phyloP scores from a whole-genome alignment of 768 basidiomycete genomes.

The Tricholoma sp. region DNA sequence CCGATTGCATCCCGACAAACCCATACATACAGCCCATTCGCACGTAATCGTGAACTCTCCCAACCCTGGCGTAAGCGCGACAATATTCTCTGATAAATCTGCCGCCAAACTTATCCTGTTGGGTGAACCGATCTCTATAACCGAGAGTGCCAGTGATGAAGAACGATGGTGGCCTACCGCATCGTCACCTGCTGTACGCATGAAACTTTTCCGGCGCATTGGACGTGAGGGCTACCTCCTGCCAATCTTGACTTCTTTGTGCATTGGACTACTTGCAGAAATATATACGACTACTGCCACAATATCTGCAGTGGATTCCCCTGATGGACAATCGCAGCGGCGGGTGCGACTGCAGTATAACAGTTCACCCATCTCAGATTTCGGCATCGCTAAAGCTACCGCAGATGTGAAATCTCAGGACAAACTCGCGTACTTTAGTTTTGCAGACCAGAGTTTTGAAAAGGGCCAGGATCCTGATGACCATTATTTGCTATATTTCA shows the following conservation, averaged over 20 bases:
- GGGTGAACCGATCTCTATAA: conserved; percentile 16
- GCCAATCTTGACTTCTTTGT: conserved; percentile 21
- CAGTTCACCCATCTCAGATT: conserved; percentile 37
- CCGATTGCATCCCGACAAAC: conserved; percentile 12
- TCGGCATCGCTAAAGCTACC: conserved; percentile 36
- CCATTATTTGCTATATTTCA: conserved; percentile 50
- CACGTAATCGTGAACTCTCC: conserved; percentile 25
- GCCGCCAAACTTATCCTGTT: conserved; percentile 23
- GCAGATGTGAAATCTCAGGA: conserved; percentile 29
- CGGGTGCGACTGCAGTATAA: conserved; percentile 32
- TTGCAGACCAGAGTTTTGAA: conserved; percentile 16
- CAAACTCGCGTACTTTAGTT: conserved; percentile 29
- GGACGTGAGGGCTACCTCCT: conserved; percentile 24
- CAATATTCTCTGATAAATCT: conserved; percentile 20
- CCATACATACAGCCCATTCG: conserved; percentile 17
- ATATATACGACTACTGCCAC: conserved; percentile 31
- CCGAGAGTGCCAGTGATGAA: not conserved
- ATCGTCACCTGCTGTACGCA: conserved; percentile 13
- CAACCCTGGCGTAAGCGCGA: conserved; percentile 11
- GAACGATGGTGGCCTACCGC: conserved; percentile 26
- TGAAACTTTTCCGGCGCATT: conserved; percentile 23
- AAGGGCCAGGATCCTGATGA: conserved; percentile 38
- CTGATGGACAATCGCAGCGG: conserved; percentile 1
- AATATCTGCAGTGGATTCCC: conserved; percentile 9
- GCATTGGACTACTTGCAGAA: conserved; percentile 24